Evolutionary conservation across 1,139 yeast species (phyloP).

Genomic region (Suhomyces taliae): DNA sequence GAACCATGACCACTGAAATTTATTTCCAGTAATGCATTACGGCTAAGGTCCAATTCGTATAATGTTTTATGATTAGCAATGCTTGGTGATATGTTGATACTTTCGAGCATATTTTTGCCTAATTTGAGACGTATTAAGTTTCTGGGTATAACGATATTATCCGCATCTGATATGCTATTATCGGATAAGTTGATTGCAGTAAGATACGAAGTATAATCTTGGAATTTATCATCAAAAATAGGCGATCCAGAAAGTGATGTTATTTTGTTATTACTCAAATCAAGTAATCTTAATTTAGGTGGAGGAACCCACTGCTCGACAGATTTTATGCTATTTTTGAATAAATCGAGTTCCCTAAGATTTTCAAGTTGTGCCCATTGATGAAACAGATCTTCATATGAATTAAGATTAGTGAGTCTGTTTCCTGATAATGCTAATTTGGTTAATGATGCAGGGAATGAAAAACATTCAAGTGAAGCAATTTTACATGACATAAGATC

Average conservation of each 20-base stretch:
- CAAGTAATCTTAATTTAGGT: conserved; percentile 20
- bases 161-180: conserved; percentile 3
- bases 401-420: conserved; percentile 15
- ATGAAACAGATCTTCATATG: conserved; percentile 16
- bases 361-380: conserved; percentile 27
- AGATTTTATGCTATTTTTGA: conserved; percentile 20
- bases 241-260: conserved; percentile 1
- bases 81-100: conserved; percentile 1
- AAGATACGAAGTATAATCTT: background rate
- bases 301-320: conserved; percentile 30
- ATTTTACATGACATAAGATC: conserved; percentile 26
- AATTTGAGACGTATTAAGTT: conserved; percentile 5
- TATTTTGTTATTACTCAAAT: conserved; percentile 23
- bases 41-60: conserved; percentile 8
- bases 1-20: conserved; percentile 8
- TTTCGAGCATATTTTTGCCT: conserved; percentile 4
- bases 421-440: conserved; percentile 26
- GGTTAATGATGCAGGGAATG: conserved; percentile 28
- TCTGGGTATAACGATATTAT: conserved; percentile 4
- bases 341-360: conserved; percentile 26
- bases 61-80: conserved; percentile 4
- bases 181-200: conserved; percentile 3
- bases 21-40: conserved; percentile 11
- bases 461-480: conserved; percentile 18
- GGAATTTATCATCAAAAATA: conserved; percentile 3